These are phyloP conservation scores for Poterioochromonas sp. DNA, from an alignment of 352 stramenopile species.

Conservation along the genomic window DNA sequence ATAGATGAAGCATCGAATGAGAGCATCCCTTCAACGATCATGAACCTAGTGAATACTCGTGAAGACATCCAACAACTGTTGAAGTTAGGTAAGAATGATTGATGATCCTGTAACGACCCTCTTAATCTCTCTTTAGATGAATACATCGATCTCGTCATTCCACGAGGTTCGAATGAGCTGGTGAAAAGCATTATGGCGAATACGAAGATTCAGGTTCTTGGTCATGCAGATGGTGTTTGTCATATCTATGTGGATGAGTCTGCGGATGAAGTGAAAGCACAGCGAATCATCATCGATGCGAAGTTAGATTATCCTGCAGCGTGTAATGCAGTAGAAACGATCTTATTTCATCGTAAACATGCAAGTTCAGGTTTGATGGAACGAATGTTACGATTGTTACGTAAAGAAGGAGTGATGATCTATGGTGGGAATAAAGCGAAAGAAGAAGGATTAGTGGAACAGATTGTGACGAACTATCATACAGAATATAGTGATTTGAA, in stretches of 20 bases:
- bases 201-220: slow-evolving; percentile 92
- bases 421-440: slow-evolving; percentile 48
- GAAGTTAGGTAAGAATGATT: slow-evolving; percentile 50
- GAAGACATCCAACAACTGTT: slow-evolving; percentile 84
- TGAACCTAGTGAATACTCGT: slow-evolving; percentile 84
- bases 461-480: slow-evolving; percentile 63
- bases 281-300: slow-evolving; percentile 78
- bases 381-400: slow-evolving; percentile 62
- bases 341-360: slow-evolving; percentile 78
- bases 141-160: slow-evolving; percentile 96
- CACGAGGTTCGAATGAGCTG: slow-evolving; percentile 74
- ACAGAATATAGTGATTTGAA: slow-evolving; percentile 88
- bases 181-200: slow-evolving; percentile 86
- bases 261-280: slow-evolving; percentile 70
- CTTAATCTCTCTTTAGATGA: slow-evolving; percentile 56
- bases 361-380: slow-evolving; percentile 48
- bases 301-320: slow-evolving; percentile 91
- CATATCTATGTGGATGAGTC: slow-evolving; percentile 91
- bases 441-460: slow-evolving; percentile 47
- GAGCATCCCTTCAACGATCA: slow-evolving; percentile 58
- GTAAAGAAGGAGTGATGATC: slow-evolving; percentile 73
- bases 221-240: slow-evolving; percentile 94
- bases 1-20: slow-evolving; percentile 56
- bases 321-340: slow-evolving; percentile 93
- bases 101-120: background rate